phyloP scores from a whole-genome alignment of 441 rosid species.

The Corymbia calophylla region DNA sequence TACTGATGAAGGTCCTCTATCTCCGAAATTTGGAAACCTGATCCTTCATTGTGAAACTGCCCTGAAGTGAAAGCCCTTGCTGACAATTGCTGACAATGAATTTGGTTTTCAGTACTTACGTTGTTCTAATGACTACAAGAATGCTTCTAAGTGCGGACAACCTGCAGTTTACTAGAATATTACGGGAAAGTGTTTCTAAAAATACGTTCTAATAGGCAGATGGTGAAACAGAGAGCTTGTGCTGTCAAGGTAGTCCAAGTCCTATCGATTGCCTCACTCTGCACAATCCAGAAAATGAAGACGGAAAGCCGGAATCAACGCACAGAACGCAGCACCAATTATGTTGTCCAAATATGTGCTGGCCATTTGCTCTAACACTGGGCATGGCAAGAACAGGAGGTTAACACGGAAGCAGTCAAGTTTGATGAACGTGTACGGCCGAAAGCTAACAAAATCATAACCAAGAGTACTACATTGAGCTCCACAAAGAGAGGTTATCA shows the following conservation, averaged over 20 bases:
- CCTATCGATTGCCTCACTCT: not conserved
- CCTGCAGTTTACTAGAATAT: not conserved
- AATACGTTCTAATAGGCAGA: not conserved
- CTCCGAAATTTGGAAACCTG: not conserved
- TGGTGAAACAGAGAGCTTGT: not conserved
- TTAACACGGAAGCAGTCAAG: not conserved
- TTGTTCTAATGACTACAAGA: not conserved
- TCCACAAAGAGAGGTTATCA: not conserved
- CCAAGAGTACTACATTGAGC: not conserved
- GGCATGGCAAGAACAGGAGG: not conserved
- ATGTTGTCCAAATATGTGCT: not conserved
- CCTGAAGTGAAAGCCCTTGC: not conserved
- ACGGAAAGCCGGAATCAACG: not conserved
- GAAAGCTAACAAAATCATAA: not conserved
- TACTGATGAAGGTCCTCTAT: not conserved
- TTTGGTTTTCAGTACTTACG: not conserved
- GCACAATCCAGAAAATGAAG: not conserved
- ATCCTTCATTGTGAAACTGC: not conserved
- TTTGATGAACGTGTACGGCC: not conserved
- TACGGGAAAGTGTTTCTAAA: not conserved
- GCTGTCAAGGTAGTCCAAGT: not conserved
- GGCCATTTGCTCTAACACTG: not conserved
- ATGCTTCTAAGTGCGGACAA: not conserved
- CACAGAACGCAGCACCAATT: not conserved
- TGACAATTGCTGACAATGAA: not conserved